Conservation (phyloP, 805 yeast genomes). For the Saturnispora diversa region DNA sequence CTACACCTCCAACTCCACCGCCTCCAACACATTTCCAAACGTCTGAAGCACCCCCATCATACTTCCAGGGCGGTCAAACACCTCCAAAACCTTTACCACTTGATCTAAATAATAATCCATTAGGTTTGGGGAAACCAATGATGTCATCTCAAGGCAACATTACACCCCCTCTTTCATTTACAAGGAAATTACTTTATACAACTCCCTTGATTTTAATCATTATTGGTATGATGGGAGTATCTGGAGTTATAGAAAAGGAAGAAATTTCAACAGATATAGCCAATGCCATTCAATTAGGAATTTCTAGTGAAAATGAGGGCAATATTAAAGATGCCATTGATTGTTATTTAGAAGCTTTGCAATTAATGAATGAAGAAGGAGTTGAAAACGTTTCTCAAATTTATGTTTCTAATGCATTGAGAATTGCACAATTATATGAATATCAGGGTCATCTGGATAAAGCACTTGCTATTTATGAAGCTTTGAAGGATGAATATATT, state of each 20-base stretch:
- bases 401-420: constrained; percentile 79
- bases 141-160: too few species aligned
- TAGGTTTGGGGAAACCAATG: not conserved
- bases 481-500: constrained; percentile 13
- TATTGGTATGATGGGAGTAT: constrained; percentile 1
- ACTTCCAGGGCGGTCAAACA: not conserved
- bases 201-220: constrained; percentile 3
- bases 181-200: not conserved
- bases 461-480: constrained; percentile 23
- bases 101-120: too few species aligned
- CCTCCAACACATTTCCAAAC: constrained; percentile 12
- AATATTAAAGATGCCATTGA: constrained; percentile 56
- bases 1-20: not conserved
- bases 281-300: constrained; percentile 11
- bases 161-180: not conserved
- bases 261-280: constrained; percentile 13
- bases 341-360: constrained; percentile 62
- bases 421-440: constrained; percentile 78
- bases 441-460: constrained; percentile 20
- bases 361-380: constrained; percentile 46
- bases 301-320: constrained; percentile 29
- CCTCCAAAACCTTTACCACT: constrained; percentile 8
- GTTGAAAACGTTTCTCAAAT: constrained; percentile 58
- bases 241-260: constrained; percentile 9
- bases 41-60: constrained; percentile 16